Conservation (phyloP, 1,284 basidiomycete genomes). For the Pseudozyma sp. region DNA sequence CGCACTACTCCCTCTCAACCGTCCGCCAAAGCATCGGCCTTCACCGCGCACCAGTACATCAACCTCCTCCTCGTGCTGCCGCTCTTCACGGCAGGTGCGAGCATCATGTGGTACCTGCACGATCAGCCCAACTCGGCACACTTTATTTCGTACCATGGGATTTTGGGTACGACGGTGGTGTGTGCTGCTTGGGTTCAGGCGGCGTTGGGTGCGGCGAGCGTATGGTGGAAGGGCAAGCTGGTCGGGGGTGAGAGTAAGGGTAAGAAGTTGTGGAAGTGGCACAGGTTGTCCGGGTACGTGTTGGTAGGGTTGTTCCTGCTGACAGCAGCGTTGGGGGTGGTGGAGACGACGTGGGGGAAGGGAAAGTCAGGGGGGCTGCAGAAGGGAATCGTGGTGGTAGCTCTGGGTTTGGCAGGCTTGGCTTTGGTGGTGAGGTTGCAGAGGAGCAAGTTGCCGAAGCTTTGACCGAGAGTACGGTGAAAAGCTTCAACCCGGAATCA, state of each 20-base stretch:
- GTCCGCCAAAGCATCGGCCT: conserved; percentile 32
- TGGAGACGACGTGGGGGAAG: conserved; percentile 51
- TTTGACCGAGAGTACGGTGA: conserved; percentile 1
- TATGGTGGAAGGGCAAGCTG: conserved; percentile 48
- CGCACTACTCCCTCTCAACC: conserved; percentile 32
- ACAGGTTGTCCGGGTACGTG: conserved; percentile 50
- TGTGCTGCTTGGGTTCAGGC: conserved; percentile 54
- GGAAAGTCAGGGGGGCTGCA: conserved; percentile 16
- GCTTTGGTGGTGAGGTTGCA: conserved; percentile 26
- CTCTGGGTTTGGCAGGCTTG: conserved; percentile 5
- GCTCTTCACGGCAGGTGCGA: conserved; percentile 54
- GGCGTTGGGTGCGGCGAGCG: conserved; percentile 51
- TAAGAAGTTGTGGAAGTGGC: conserved; percentile 55
- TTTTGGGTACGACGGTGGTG: conserved; percentile 41
- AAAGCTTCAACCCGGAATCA: background rate
- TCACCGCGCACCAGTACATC: conserved; percentile 44
- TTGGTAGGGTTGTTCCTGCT: conserved; percentile 46
- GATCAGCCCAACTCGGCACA: conserved; percentile 39
- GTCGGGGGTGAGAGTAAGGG: conserved; percentile 47
- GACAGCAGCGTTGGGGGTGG: conserved; percentile 36
- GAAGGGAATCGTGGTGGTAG: conserved; percentile 9
- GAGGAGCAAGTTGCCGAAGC: conserved; percentile 42
- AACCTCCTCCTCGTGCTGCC: conserved; percentile 51
- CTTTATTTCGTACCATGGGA: conserved; percentile 59
- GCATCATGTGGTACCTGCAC: conserved; percentile 63